A percentile compares a stretch with the other conserved stretches of the same genome.
Conservation (phyloP, 768 basidiomycete species). For the Agaricus sinodeliciosus region DNA sequence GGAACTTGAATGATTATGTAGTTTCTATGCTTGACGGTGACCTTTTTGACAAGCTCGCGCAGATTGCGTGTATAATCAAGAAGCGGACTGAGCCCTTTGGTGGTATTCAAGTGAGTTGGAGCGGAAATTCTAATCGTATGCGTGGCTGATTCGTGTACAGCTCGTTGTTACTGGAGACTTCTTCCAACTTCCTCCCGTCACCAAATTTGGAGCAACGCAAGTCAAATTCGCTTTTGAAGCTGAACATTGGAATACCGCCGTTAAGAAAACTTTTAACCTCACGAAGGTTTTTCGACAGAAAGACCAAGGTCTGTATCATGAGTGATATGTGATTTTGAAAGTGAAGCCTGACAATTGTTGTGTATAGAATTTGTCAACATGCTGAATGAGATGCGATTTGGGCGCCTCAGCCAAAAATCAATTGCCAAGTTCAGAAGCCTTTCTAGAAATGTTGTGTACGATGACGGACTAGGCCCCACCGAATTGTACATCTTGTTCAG, state of each 20-base stretch:
- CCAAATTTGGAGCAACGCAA: slow-evolving; percentile 38
- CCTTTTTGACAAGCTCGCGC: slow-evolving; percentile 84
- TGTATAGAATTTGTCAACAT: slow-evolving; percentile 82
- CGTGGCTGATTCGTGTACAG: slow-evolving; percentile 27
- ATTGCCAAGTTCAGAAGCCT: slow-evolving; percentile 65
- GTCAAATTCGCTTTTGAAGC: slow-evolving; percentile 95
- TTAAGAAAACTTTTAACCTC: slow-evolving; percentile 83
- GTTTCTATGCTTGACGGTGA: slow-evolving; percentile 98
- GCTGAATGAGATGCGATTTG: slow-evolving; percentile 98
- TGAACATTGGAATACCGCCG: slow-evolving; percentile 60
- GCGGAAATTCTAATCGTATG: too few relatives aligned
- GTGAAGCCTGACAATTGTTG: not conserved
- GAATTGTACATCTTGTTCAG: slow-evolving; percentile 58
- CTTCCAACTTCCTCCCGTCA: slow-evolving; percentile 94
- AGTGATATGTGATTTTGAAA: not conserved
- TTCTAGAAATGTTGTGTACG: slow-evolving; percentile 63
- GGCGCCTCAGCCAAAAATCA: slow-evolving; percentile 56
- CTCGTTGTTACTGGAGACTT: slow-evolving; percentile 95
- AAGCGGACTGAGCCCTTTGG: slow-evolving; percentile 71
- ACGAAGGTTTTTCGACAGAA: slow-evolving; percentile 94
- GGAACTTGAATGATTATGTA: slow-evolving; percentile 23
- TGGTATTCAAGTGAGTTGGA: slow-evolving; percentile 71
- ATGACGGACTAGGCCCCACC: slow-evolving; percentile 81
- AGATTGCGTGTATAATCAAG: slow-evolving; percentile 59
- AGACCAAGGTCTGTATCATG: slow-evolving; percentile 62